Percentiles rank a stretch among this genome's conserved stretches.
phyloP scores from a whole-genome alignment of 495 filamentous ascomycete species.

The Friedmanniomyces simplex region DNA sequence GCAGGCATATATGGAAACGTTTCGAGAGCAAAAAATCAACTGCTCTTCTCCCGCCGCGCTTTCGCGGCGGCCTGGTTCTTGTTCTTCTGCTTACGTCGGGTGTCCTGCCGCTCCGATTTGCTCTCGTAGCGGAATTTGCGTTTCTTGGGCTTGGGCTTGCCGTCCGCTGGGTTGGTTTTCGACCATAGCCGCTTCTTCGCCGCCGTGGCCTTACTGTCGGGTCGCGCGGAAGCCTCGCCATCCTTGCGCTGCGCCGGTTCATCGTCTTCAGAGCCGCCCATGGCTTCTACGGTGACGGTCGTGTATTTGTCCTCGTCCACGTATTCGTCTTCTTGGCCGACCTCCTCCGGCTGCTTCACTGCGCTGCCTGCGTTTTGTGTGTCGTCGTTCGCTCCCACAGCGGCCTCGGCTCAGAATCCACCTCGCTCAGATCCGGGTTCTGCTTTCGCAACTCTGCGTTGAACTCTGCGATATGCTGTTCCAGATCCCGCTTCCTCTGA shows the following conservation, averaged over 20 bases:
- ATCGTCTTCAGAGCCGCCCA: slow-evolving; percentile 38
- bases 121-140: slow-evolving; percentile 88
- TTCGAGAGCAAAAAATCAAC: not conserved
- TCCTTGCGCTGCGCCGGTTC: slow-evolving; percentile 26
- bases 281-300: slow-evolving; percentile 86
- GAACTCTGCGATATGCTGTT: slow-evolving; percentile 66
- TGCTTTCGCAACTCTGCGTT: slow-evolving; percentile 45
- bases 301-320: slow-evolving; percentile 93
- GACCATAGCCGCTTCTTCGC: slow-evolving; percentile 30
- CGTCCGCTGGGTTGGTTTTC: slow-evolving; percentile 36
- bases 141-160: slow-evolving; percentile 64
- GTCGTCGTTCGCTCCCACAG: slow-evolving; percentile 52
- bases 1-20: not conserved
- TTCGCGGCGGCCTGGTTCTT: slow-evolving; percentile 38
- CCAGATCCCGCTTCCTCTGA: slow-evolving; percentile 64
- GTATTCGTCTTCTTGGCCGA: slow-evolving; percentile 86
- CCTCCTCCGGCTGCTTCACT: slow-evolving; percentile 15
- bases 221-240: slow-evolving; percentile 23
- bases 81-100: slow-evolving; percentile 54
- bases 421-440: slow-evolving; percentile 35
- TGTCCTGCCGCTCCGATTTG: slow-evolving; percentile 64
- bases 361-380: slow-evolving; percentile 37
- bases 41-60: slow-evolving; percentile 18
- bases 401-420: slow-evolving; percentile 29
- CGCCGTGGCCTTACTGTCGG: slow-evolving; percentile 11